A percentile compares a stretch with the other conserved stretches of the same genome.
phyloP scores from a whole-genome alignment of 1,284 basidiomycete species.

The Leucoagaricus sp. region DNA sequence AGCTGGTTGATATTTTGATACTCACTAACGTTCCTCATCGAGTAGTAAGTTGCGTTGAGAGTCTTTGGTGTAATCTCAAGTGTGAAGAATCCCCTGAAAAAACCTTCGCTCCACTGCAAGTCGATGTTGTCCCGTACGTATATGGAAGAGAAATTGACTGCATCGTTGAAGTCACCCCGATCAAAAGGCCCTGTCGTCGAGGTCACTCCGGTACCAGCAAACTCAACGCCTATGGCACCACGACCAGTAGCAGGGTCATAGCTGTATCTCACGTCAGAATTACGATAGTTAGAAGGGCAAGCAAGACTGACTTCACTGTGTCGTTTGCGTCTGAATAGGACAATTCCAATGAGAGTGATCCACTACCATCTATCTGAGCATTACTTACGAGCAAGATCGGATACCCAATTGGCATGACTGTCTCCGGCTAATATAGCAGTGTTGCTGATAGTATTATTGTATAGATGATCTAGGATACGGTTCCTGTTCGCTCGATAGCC shows the following conservation, averaged over 20 bases:
- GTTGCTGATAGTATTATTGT: constrained; percentile 56
- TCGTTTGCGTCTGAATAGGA: constrained; percentile 45
- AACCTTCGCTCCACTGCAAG: constrained; percentile 68
- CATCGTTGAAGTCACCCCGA: background rate
- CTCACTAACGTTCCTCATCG: constrained; percentile 55
- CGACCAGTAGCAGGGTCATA: constrained; percentile 56
- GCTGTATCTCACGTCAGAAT: constrained; percentile 22
- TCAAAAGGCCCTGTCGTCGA: constrained; percentile 53
- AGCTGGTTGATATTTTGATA: constrained; percentile 8
- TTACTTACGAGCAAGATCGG: constrained; percentile 51
- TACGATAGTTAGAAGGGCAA: background rate
- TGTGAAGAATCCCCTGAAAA: constrained; percentile 64
- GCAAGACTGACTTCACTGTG: constrained; percentile 41
- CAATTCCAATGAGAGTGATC: background rate
- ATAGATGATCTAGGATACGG: constrained; percentile 58
- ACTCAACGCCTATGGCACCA: constrained; percentile 65
- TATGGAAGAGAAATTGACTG: constrained; percentile 31
- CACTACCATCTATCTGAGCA: background rate
- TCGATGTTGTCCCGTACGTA: constrained; percentile 51
- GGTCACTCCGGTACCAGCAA: constrained; percentile 67
- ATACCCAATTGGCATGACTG: constrained; percentile 67
- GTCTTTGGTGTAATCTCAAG: constrained; percentile 46
- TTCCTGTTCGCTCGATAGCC: constrained; percentile 61
- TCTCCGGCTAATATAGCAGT: constrained; percentile 64
- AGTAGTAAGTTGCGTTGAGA: constrained; percentile 59